Base-by-base conservation (phyloP, 2,329 filamentous ascomycete genomes). In the Sporothrix humicola region DNA sequence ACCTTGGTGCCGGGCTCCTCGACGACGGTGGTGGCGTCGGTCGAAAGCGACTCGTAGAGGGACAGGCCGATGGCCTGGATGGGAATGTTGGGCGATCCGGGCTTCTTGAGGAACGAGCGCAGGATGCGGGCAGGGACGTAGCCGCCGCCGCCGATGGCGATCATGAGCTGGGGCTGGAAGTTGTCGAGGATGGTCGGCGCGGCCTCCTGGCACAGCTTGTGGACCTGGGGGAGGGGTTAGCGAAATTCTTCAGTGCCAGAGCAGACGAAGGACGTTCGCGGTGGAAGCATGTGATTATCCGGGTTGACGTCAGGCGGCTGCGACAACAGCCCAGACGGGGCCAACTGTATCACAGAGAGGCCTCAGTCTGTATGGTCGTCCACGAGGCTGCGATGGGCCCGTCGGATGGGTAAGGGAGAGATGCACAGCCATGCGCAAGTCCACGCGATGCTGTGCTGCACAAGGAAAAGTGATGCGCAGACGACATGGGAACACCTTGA, bases 11-110 rank as follows among this genome's bases (percentile, higher is more conserved):
- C 95, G 59, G 92, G 91, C 76, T 87, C 85, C 84, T 99, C 96
- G 79, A 93, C 87, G 74, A 84, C 83, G 72, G 82, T 81, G 69
- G 84, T 82, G 74, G 85, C 81, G 69, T 84, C 82, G 74, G 84
- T 85, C 69, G 87, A 81, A 66, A 98, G 91, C 76, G 90, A 88
- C 85, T 99, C 96, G 87, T 99, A 99, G 73, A 99, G 91, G 26
- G 95, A 98, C 77, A 99, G 92, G 68, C 96, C 96, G 82, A 99
- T 99, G 77, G 96, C 96, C 88, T 99, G 96, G 84, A 99, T 99
- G 78, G 96, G 95, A 80, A 99, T 99, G 86, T 99, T 99, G 83
- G 94, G 91, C 76, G 87, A 89, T 78, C 92, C 93, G 74, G 93
- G 88, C 81, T 90, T 89, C 88, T 97, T 98, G 82, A 99, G 92